Base-by-base conservation (phyloP, 2,329 filamentous ascomycete genomes). In the Tolypocladium amazonense region DNA sequence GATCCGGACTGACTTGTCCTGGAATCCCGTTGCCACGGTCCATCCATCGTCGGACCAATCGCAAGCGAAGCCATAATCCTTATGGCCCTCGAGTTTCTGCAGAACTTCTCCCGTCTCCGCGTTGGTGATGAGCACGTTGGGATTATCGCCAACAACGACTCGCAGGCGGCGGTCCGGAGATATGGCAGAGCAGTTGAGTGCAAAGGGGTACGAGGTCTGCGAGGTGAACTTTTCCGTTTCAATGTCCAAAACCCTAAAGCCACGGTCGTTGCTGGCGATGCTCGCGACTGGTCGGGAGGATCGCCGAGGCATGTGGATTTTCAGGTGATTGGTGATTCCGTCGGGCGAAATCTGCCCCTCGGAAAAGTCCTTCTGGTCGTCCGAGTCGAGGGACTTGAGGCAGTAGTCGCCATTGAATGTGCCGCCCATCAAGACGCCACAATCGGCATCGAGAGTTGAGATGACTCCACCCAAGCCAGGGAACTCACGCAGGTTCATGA, bases 41-140 rank as follows among this genome's bases (percentile, higher is more conserved):
- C 86, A 85, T 38, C 88, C 89, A 68, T 92, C 87, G 58, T 88
- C 85, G 23, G 88, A 87, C 89, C 89, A 93, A 64, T 88, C 89
- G 67, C 88, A 91, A 1, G 89, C 85, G 67, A 92, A 93, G 2
- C 85, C 88, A 65, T 81, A 88, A 67, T 92, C 88, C 18, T 77
- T 77, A 67, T 91, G 88, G 2, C 87, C 86, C 4, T 76, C 72
- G 1, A 92, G 79, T 33, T 75, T 73, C 64, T 87, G 79, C 63
- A 81, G 78, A 59, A 76, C 77, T 61, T 80, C 74, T 18, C 88
- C 85, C 15, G 81, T 85, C 59, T 90, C 88, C 14, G 88, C 85
- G 62, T 89, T 82, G 18, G 84, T 82, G 67, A 93, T 88, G 56
- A 87, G 75, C 0, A 87, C 84, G 45, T 88, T 79, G 60, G 78